Percentiles rank a stretch among this genome's conserved stretches.
Evolutionary conservation across 2,329 filamentous ascomycete genomes (phyloP).

Genomic region (Diaporthe longicolla): DNA sequence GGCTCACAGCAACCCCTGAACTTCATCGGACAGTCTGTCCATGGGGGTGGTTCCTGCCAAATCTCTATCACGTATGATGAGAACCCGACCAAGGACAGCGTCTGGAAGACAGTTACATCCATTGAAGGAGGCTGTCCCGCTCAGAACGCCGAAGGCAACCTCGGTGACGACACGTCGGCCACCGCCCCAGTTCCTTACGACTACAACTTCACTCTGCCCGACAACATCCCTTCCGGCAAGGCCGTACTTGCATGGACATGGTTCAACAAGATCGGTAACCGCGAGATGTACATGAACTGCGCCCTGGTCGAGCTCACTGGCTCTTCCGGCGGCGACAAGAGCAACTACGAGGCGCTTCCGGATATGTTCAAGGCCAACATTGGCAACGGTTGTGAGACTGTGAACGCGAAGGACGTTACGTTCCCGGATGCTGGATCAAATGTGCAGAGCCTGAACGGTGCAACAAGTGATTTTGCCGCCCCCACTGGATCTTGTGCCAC

Average conservation of each 20-base stretch:
- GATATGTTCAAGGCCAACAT: constrained; percentile 84
- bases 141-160: constrained; percentile 68
- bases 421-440: constrained; percentile 78
- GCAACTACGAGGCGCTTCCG: constrained; percentile 74
- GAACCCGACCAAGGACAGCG: constrained; percentile 73
- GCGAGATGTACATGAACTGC: constrained; percentile 99
- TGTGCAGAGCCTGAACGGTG: constrained; percentile 63
- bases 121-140: constrained; percentile 89
- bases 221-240: constrained; percentile 79
- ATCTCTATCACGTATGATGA: constrained; percentile 86
- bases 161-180: constrained; percentile 60
- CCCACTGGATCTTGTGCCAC: constrained; percentile 49
- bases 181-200: constrained; percentile 61
- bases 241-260: constrained; percentile 93
- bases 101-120: constrained; percentile 92
- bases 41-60: constrained; percentile 95
- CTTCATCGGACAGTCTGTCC: constrained; percentile 81
- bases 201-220: constrained; percentile 81
- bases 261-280: constrained; percentile 93
- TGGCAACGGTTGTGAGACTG: constrained; percentile 67
- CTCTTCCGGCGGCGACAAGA: constrained; percentile 60
- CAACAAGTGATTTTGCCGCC: constrained; percentile 53
- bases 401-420: constrained; percentile 68
- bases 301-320: constrained; percentile 79
- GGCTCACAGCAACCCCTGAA: constrained; percentile 73